Evolutionary conservation across 2,329 filamentous ascomycete species (phyloP).

Genomic region (Trichoderma brevicompactum): DNA sequence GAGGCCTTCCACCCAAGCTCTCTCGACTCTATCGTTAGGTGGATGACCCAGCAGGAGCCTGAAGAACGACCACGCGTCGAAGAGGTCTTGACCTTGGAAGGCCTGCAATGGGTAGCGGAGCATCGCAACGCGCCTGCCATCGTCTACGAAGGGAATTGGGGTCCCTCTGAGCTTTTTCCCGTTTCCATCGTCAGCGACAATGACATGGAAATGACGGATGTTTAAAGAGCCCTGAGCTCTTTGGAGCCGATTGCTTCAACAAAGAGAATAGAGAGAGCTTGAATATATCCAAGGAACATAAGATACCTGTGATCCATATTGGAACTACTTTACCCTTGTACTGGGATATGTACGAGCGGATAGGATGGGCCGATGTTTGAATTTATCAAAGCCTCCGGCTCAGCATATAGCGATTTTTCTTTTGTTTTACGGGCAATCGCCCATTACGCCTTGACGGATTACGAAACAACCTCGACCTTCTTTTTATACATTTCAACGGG

Average conservation of each 20-base stretch:
- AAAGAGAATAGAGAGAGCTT: conserved; percentile 37
- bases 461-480: conserved; percentile 33
- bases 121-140: conserved; percentile 87
- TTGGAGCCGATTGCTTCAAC: conserved; percentile 29
- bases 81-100: conserved; percentile 72
- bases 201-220: conserved; percentile 65
- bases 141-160: conserved; percentile 95
- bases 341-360: conserved; percentile 35
- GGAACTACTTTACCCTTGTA: conserved; percentile 33
- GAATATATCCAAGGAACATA: conserved; percentile 38
- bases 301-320: conserved; percentile 31
- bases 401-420: conserved; percentile 23
- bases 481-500: conserved; percentile 36
- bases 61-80: conserved; percentile 72
- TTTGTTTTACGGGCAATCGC: conserved; percentile 20
- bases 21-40: conserved; percentile 80
- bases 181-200: conserved; percentile 45
- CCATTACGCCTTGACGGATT: conserved; percentile 32
- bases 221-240: conserved; percentile 42
- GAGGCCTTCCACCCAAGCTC: conserved; percentile 72
- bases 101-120: conserved; percentile 77
- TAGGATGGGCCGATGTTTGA: conserved; percentile 31
- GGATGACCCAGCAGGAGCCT: conserved; percentile 84
- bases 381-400: conserved; percentile 26
- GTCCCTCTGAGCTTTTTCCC: conserved; percentile 65